phyloP scores from a whole-genome alignment of 78 protist genomes.

The Capsaspora owczarzaki region DNA sequence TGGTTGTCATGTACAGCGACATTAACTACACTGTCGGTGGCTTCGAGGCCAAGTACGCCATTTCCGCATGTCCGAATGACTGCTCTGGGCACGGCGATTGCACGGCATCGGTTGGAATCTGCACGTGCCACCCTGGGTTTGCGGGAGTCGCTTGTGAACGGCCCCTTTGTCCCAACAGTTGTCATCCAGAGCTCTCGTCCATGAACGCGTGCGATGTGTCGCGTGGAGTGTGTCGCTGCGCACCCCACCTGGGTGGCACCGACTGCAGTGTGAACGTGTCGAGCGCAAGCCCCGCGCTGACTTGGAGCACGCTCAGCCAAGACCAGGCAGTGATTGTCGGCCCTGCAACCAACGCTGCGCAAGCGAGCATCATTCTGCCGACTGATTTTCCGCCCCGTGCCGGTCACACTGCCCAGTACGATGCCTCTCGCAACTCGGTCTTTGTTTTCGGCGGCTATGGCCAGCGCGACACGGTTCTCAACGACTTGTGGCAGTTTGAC shows the following conservation, averaged over 20 bases:
- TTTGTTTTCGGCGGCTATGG: background rate
- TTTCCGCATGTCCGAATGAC: background rate
- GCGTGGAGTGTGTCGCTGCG: too few relatives aligned
- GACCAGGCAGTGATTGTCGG: too few relatives aligned
- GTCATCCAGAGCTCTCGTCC: too few relatives aligned
- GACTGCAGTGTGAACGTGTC: too few relatives aligned
- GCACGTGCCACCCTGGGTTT: background rate
- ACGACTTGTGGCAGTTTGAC: background rate
- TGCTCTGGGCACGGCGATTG: background rate
- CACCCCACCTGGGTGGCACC: too few relatives aligned
- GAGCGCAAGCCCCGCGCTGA: too few relatives aligned
- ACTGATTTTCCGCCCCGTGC: background rate
- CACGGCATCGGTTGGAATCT: background rate
- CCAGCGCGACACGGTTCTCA: background rate
- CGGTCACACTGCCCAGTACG: background rate
- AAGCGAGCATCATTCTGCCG: too few relatives aligned
- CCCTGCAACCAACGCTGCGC: too few relatives aligned
- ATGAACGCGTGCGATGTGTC: too few relatives aligned
- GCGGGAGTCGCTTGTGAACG: background rate
- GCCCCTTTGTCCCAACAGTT: background rate
- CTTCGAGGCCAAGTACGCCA: background rate
- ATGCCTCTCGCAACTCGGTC: background rate
- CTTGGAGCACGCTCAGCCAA: too few relatives aligned
- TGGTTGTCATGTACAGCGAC: background rate
- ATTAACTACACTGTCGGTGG: background rate